Base-by-base conservation (phyloP, 2,329 filamentous ascomycete genomes). In the Colletotrichum cuscutae region DNA sequence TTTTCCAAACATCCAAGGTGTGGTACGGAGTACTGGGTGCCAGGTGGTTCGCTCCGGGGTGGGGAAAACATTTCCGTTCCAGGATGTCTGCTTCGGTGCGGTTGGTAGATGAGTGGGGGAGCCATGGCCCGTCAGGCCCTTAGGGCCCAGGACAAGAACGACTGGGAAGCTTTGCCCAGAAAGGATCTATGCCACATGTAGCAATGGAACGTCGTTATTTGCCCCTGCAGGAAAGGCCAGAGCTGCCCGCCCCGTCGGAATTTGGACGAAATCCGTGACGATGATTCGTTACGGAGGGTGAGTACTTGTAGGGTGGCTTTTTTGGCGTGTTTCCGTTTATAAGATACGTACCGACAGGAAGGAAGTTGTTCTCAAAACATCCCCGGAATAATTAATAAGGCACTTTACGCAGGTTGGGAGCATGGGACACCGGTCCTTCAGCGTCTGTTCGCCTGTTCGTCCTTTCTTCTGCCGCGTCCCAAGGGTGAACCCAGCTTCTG, bases 251-350 rank as follows among this genome's bases (percentile, higher is more conserved):
- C 53, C 68, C 37, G 52, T 37, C 58, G 68, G 71, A 46, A 54
- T 71, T 62, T 32, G 46, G n/a, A 53, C 49, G n/a, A 6, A 9
- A 58, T 66, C 30, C 35, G 37, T 49, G 56, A 37, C 12, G 53
- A 37, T 37, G 53, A 70, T 72, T 72, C 53, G 65, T 46, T 59
- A 42, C 56, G 35, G 49, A 22, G 46, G 24, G 59, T 49, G 65
- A 65, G 32, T 35, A 12, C 32, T 12, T 12, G 32, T 35, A 35
- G 73, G 71, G 71, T 56, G 19, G 19, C 42, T 30, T 19, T 19
- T 37, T 37, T 71, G 71, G 73, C 71, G 63, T 52, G 67, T 74
- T 71, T 68, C 73, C 64, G 65, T 63, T 57, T 67, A 58, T 49
- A 19, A 19, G 42, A 42, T 58, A 69, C 63, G 56, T 73, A 22